Base-by-base conservation (phyloP, 805 yeast genomes). In the Candida boleticola region DNA sequence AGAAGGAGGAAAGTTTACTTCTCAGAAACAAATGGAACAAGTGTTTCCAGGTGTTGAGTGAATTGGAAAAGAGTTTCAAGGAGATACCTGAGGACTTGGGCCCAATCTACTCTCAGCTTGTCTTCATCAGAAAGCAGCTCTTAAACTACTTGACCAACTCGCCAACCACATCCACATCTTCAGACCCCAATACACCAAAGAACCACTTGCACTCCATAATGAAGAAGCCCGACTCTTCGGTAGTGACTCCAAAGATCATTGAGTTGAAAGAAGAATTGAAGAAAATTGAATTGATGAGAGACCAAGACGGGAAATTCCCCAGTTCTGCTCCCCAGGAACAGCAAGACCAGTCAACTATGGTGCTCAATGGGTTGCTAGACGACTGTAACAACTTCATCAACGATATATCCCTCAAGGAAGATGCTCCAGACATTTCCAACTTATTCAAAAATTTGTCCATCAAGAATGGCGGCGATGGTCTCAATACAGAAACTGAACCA, bases 351-450 rank as follows among this genome's bases (percentile, higher is more conserved):
- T 49, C 61, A 11, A 75, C 71, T 45, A 71, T 71, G 29, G 81
- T 83, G 1, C 61, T 85, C 39, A 83, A 84, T 55, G 92, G 90
- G 5, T 66, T 89, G 34, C 68, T 88, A 21, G 96, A 89, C 61
- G 95, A 89, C 57, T 87, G 96, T 59, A 81, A 82, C 57, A 82
- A 82, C 50, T 71, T 88, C 44, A 65, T 89, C 32, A 76, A 75
- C 44, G 97, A 90, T 66, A 67, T 88, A 37, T 60, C 66, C 36
- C 76, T 83, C 30, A 77, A 66, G 45, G 59, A 58, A 35, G 65
- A 62, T 43, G 39, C 53, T 9, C 46, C 48, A 29, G 55, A 52
- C 25, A 50, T 63, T 23, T 41, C 58, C 4, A 46, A 49, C 16
- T 44, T 55, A 32, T 54, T 63, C 34, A 58, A 59, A 39, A 46